phyloP scores from a whole-genome alignment of 2,329 filamentous ascomycete species.

The Epichloe festucae region DNA sequence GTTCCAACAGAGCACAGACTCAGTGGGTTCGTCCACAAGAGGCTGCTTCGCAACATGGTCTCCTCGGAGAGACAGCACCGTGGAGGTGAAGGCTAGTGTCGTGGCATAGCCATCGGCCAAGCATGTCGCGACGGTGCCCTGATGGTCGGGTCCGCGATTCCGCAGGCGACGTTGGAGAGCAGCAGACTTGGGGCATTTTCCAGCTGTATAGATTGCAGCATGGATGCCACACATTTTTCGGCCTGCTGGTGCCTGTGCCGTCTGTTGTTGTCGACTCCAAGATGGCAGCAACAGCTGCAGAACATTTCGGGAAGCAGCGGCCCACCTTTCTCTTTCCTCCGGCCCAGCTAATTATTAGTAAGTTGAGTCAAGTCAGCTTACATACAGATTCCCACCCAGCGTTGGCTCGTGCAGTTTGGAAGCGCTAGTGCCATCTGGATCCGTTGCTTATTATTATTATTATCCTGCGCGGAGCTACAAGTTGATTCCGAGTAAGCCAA shows the following conservation, averaged over 20 bases:
- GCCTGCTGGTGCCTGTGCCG: not conserved
- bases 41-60: conserved; percentile 60
- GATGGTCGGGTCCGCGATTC: conserved; percentile 48
- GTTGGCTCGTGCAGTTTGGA: not conserved
- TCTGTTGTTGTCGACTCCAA: too few relatives aligned
- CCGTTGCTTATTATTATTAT: not conserved
- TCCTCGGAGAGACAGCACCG: conserved; percentile 83
- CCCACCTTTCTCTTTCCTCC: not conserved
- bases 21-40: conserved; percentile 40
- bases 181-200: conserved; percentile 16
- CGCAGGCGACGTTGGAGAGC: conserved; percentile 32
- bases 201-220: conserved; percentile 28
- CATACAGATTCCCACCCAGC: too few relatives aligned
- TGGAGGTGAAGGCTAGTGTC: conserved; percentile 58
- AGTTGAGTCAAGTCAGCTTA: too few relatives aligned
- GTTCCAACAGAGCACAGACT: conserved; percentile 84
- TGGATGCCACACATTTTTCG: conserved; percentile 49
- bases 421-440: not conserved
- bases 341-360: too few relatives aligned
- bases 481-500: not conserved
- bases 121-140: conserved; percentile 28
- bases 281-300: not conserved
- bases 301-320: not conserved
- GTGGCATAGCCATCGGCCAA: conserved; percentile 17
- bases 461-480: not conserved